Evolutionary conservation across 306 rosid genomes (phyloP).

Genomic region (Quillaja saponaria): DNA sequence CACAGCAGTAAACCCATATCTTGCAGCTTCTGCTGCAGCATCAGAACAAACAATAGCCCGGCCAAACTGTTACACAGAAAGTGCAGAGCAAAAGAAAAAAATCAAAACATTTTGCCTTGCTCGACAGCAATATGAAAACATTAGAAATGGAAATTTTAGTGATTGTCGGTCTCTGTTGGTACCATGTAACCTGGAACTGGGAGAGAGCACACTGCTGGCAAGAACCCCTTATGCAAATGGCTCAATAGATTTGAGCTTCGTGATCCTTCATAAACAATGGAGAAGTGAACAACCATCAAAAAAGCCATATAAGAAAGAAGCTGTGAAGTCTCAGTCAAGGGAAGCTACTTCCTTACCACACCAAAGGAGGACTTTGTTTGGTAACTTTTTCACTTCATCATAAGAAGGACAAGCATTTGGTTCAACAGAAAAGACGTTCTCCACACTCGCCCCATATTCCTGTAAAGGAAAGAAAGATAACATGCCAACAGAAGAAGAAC

Average conservation of each 20-base stretch:
- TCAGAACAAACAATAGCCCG: conserved; percentile 70
- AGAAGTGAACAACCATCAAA: too few species aligned
- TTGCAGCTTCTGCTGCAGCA: conserved; percentile 82
- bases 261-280: too few species aligned
- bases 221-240: conserved; percentile 80
- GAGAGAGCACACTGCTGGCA: conserved; percentile 70
- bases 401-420: conserved; percentile 54
- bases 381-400: conserved; percentile 66
- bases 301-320: too few species aligned
- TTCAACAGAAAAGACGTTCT: conserved; percentile 57
- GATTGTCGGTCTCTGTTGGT: background rate
- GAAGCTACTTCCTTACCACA: conserved; percentile 58
- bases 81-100: background rate
- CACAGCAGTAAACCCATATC: conserved; percentile 74
- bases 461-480: conserved; percentile 28
- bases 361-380: conserved; percentile 81
- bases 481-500: too few species aligned
- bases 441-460: conserved; percentile 72
- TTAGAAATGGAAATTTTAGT: background rate
- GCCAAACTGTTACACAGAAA: conserved; percentile 60
- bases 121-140: conserved; percentile 1
- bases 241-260: conserved; percentile 75
- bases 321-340: too few species aligned
- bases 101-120: too few species aligned
- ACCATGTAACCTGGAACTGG: conserved; percentile 86